phyloP scores from a whole-genome alignment of 768 basidiomycete species.

The Lactarius hengduanensis region DNA sequence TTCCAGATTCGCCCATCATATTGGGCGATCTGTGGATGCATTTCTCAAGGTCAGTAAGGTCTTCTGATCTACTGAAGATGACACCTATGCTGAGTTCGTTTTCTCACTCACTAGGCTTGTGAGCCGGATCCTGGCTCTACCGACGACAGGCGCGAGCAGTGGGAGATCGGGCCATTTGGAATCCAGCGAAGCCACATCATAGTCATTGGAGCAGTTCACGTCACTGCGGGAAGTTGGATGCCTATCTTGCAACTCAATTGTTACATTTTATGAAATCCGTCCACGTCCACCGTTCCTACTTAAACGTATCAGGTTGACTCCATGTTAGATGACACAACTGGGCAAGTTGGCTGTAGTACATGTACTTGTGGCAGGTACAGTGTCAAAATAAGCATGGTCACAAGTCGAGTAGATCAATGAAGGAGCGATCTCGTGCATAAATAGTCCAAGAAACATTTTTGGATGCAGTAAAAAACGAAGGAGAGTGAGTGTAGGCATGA shows the following conservation, averaged over 20 bases:
- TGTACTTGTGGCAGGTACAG: not conserved
- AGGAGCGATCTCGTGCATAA: not conserved
- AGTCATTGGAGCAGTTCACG: conserved; percentile 16
- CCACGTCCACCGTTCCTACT: too few relatives aligned
- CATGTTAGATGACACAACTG: not conserved
- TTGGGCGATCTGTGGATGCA: conserved; percentile 13
- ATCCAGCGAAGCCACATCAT: not conserved
- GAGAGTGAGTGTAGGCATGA: not conserved
- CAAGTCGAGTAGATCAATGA: not conserved
- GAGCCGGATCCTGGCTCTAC: not conserved
- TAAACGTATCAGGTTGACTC: too few relatives aligned
- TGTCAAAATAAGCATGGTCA: not conserved
- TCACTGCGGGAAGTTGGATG: conserved; percentile 17
- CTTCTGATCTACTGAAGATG: not conserved
- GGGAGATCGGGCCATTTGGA: conserved; percentile 1
- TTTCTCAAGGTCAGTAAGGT: conserved; percentile 12
- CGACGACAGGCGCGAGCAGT: not conserved
- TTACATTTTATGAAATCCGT: not conserved
- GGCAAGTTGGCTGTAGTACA: not conserved
- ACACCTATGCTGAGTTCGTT: not conserved
- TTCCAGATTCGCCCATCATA: conserved; percentile 1
- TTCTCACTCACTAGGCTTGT: not conserved
- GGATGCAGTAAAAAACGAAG: conserved; percentile 6
- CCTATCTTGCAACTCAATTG: conserved; percentile 19
- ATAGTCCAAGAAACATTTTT: not conserved